Base-by-base conservation (phyloP, 1,139 yeast genomes). In the Candida gigantensis region DNA sequence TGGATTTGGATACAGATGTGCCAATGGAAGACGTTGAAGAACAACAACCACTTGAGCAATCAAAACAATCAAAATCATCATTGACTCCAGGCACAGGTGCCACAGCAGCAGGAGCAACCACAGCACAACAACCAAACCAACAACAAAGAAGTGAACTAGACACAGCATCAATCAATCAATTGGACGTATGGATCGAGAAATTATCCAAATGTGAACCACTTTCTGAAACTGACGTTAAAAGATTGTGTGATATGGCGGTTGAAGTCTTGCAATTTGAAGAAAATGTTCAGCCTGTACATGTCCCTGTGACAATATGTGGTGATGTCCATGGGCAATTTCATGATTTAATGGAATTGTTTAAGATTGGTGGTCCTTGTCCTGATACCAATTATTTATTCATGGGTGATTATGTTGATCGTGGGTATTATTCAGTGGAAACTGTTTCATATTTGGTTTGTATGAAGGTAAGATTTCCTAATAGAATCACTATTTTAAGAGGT, bases 281-380 rank as follows among this genome's bases (percentile, higher is more conserved):
- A 46, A 92, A 94, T 58, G 96, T 92, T 33, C 96, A 90, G 57
- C 89, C 90, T 5, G 96, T 92, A 28, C 87, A 84, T 50, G 94
- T 96, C 1, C 98, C 98, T 3, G 76, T 87, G 31, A 89, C 97
- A 1, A 97, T 92, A 10, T 92, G 97, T 70, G 98, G 98, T 48
- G 98, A 92, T 63, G 95, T 92, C 48, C 98, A 92, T 62, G 98
- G 98, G 6, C 98, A 92, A 62, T 92, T 92, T 59, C 97, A 92
- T 57, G 98, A 92, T 61, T 70, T 92, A 44, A 70, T 92, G 56
- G 97, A 92, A 61, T 72, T 92, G 30, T 92, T 92, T 60, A 78
- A 95, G 49, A 86, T 90, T 30, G 83, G 95, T 19, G 98, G 98
- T 19, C 97, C 97, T 25, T 77, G 94, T 53, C 98, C 98, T 1